Evolutionary conservation across 1,139 yeast genomes (phyloP).

Genomic region (Protomyces inouyei): DNA sequence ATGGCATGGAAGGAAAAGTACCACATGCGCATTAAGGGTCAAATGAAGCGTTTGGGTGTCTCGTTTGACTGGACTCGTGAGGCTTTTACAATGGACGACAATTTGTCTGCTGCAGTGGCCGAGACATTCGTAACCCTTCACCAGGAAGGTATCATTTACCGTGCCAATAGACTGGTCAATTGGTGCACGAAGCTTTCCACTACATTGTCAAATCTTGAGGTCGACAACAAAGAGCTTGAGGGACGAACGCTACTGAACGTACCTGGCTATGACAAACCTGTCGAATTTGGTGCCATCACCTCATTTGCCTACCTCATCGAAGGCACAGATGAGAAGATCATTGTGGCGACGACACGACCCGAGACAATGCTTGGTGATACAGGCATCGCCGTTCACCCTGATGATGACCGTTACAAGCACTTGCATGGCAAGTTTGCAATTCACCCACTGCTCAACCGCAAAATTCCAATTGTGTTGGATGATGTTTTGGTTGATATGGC

Average conservation of each 20-base stretch:
- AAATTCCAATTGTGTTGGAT: constrained; percentile 83
- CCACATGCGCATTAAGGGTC: constrained; percentile 76
- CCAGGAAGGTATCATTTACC: constrained; percentile 91
- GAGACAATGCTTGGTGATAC: constrained; percentile 98
- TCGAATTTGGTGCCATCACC: constrained; percentile 94
- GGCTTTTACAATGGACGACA: constrained; percentile 84
- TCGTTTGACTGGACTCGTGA: constrained; percentile 95
- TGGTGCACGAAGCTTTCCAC: constrained; percentile 96
- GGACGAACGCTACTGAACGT: constrained; percentile 77
- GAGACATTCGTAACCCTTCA: constrained; percentile 89
- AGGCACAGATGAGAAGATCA: constrained; percentile 76
- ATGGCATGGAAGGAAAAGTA: constrained; percentile 99
- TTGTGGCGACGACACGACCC: constrained; percentile 98
- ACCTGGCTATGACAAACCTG: constrained; percentile 77
- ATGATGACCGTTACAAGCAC: constrained; percentile 86
- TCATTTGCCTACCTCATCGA: constrained; percentile 89
- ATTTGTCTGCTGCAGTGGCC: constrained; percentile 69
- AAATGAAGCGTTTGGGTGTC: constrained; percentile 84
- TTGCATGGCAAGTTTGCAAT: constrained; percentile 86
- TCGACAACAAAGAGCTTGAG: constrained; percentile 80
- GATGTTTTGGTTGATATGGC: constrained; percentile 97
- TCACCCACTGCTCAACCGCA: constrained; percentile 85
- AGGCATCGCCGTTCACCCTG: constrained; percentile 94
- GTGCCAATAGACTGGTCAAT: constrained; percentile 88
- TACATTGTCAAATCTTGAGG: constrained; percentile 92